Evolutionary conservation across 2,329 filamentous ascomycete species (phyloP), one percentile per base, ranked within the genome.

Genomic region (Didymella sp.): DNA sequence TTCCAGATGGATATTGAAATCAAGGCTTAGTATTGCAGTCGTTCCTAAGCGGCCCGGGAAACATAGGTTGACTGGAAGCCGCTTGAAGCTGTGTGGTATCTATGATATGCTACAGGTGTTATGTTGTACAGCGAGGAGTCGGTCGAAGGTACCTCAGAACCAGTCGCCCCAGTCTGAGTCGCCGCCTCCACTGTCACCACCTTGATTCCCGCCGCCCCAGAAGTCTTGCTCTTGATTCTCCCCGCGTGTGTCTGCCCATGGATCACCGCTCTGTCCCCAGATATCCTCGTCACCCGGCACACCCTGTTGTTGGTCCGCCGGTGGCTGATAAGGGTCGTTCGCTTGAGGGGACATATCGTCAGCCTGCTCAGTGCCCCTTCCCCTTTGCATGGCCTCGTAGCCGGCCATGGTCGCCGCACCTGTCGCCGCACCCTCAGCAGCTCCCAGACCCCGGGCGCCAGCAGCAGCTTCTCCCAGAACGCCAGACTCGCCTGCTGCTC

Each of bases 371-470:
- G 11, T 30, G 7, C 74, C 75, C 62, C 78, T 73, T 2, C 82
- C 81, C 58, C 84, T 72, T 58, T 84, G 82, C 84, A 87, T 85
- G 4, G 85, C 84, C 70, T 87, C 86, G 63, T 86, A 87, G 4
- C 85, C 86, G 30, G 84, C 85, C 77, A 87, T 82, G 1, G 84
- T 81, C 6, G 85, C 85, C 6, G 84, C 85, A 5, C 85, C 82
- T 25, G 78, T 79, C 6, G 68, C 70, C 33, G 73, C 79, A 15
- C 81, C 79, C 52, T 81, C 80, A 31, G 76, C 77, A 50, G 72
- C 57, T 69, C 79, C 54, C 1, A 74, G 53, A 6, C 72, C 70
- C 21, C 73, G 66, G 44, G 78, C 78, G 37, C 77, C 79, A 25
- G 72, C 76, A 25, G 77, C 77, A n/a, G 82, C 84, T 43, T 84